Conservation (phyloP, 2,329 filamentous ascomycete genomes). For the Colletotrichum tropicale region DNA sequence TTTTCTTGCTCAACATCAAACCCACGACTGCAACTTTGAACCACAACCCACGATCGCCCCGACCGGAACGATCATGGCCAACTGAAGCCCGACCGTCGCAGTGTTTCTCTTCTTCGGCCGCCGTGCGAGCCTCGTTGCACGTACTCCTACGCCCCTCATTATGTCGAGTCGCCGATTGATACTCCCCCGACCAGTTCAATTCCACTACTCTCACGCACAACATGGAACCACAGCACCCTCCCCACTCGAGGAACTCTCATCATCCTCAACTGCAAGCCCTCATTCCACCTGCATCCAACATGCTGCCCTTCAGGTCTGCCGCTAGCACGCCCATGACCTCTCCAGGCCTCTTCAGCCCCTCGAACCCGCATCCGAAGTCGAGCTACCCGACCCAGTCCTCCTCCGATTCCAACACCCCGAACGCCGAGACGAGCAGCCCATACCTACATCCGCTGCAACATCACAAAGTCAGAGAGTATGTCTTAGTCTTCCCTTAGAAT, state of each 20-base stretch:
- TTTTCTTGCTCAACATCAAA: neutral
- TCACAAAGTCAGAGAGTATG: slow-evolving; percentile 77
- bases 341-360: slow-evolving; percentile 65
- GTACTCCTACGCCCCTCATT: slow-evolving; percentile 11
- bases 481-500: neutral
- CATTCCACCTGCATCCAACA: slow-evolving; percentile 34
- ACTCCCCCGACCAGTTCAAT: slow-evolving; percentile 8
- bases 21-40: neutral
- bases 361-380: slow-evolving; percentile 43
- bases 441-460: slow-evolving; percentile 74
- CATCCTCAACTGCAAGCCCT: slow-evolving; percentile 17
- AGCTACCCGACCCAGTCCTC: slow-evolving; percentile 43
- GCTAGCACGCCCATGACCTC: slow-evolving; percentile 65
- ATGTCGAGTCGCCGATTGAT: slow-evolving; percentile 22
- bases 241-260: slow-evolving; percentile 5
- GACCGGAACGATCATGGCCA: slow-evolving; percentile 3
- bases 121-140: slow-evolving; percentile 19
- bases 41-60: neutral
- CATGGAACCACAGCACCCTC: slow-evolving; percentile 14
- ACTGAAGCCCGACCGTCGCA: neutral
- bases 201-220: neutral
- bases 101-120: slow-evolving; percentile 10
- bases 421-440: slow-evolving; percentile 56
- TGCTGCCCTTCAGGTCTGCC: slow-evolving; percentile 52
- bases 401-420: slow-evolving; percentile 61